A percentile compares a stretch with the other conserved stretches of the same genome.
Conservation (phyloP, 2,329 filamentous ascomycete species). For the Apiospora malaysiana region DNA sequence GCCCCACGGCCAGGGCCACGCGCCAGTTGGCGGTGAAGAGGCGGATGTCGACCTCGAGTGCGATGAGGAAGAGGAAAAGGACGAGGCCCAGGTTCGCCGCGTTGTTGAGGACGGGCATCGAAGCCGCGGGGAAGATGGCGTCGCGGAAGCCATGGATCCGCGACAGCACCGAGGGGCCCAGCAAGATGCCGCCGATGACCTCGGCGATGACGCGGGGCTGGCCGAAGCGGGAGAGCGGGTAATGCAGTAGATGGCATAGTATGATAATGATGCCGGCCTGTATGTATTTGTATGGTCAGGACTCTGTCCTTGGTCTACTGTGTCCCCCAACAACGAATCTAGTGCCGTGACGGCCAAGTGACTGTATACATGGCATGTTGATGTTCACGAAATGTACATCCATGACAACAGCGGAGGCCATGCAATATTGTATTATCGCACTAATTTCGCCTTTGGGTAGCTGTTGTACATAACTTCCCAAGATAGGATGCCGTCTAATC, state of each 20-base stretch:
- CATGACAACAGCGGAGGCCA: not conserved
- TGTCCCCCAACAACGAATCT: not conserved
- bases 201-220: slow-evolving; percentile 81
- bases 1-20: slow-evolving; percentile 69
- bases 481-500: not conserved
- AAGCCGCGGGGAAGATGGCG: slow-evolving; percentile 69
- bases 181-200: slow-evolving; percentile 75
- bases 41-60: slow-evolving; percentile 74
- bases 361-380: not conserved
- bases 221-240: slow-evolving; percentile 71
- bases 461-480: not conserved
- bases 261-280: slow-evolving; percentile 75
- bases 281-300: not conserved
- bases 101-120: slow-evolving; percentile 70
- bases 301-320: not conserved
- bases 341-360: not conserved
- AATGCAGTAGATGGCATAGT: slow-evolving; percentile 74
- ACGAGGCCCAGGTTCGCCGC: slow-evolving; percentile 76
- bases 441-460: not conserved
- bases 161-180: slow-evolving; percentile 77
- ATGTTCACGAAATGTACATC: not conserved
- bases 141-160: slow-evolving; percentile 72
- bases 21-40: slow-evolving; percentile 74
- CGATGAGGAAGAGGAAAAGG: slow-evolving; percentile 77
- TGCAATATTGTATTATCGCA: not conserved